Conservation (phyloP, 2,329 filamentous ascomycete genomes). For the Aspergillus texensis region DNA sequence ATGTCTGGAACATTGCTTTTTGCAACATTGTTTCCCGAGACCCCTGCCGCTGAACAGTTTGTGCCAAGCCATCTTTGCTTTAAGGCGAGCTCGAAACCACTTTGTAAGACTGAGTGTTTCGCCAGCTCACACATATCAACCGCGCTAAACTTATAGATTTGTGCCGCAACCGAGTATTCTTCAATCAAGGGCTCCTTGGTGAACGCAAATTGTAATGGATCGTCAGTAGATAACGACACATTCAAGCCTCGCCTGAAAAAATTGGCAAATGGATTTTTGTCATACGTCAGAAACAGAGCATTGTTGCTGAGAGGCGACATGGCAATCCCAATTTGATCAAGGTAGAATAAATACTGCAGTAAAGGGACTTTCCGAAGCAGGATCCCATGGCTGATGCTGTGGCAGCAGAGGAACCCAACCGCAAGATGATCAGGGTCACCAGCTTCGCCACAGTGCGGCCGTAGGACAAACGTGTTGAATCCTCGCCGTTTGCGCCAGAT, state of each 20-base stretch:
- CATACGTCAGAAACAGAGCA: constrained; percentile 91
- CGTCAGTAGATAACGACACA: constrained; percentile 93
- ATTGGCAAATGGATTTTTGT: constrained; percentile 91
- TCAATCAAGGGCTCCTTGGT: constrained; percentile 98
- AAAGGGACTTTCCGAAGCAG: constrained; percentile 90
- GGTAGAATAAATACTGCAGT: constrained; percentile 94
- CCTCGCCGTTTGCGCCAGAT: constrained; percentile 86
- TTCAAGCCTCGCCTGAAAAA: constrained; percentile 96
- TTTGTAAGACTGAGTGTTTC: constrained; percentile 93
- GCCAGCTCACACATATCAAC: constrained; percentile 99
- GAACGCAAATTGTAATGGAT: constrained; percentile 96
- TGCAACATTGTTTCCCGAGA: constrained; percentile 84
- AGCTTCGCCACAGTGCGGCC: constrained; percentile 94
- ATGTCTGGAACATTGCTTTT: constrained; percentile 97
- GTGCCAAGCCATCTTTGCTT: constrained; percentile 91
- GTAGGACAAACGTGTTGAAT: constrained; percentile 92
- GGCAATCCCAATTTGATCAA: constrained; percentile 96
- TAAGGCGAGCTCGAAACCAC: constrained; percentile 84
- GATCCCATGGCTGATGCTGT: constrained; percentile 95
- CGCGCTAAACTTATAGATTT: constrained; percentile 96
- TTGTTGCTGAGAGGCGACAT: constrained; percentile 99
- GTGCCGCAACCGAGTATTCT: constrained; percentile 95
- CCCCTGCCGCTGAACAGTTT: constrained; percentile 76
- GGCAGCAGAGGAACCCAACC: constrained; percentile 85
- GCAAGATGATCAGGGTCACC: constrained; percentile 96